These are phyloP conservation scores for Mycosphaerella sp. DNA, from an alignment of 2,329 filamentous ascomycete species.

Conservation along the genomic window DNA sequence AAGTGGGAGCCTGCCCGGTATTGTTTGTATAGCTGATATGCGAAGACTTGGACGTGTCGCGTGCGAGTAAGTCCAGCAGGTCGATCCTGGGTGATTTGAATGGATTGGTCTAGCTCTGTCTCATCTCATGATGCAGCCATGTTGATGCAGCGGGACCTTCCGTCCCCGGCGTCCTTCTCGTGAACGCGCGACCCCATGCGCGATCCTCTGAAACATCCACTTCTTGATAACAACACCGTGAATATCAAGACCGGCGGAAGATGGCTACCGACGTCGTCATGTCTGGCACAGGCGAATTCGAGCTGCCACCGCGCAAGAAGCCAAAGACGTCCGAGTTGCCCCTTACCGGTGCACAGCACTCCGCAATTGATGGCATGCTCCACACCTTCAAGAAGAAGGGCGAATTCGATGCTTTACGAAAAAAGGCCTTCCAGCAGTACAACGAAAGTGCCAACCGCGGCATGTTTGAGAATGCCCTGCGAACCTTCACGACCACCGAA, in stretches of 20 bases:
- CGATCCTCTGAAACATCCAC: background rate
- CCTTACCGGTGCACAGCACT: constrained; percentile 63
- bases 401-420: constrained; percentile 71
- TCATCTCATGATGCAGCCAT: background rate
- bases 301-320: constrained; percentile 45
- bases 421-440: constrained; percentile 67
- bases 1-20: constrained; percentile 11
- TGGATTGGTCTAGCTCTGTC: background rate
- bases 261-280: constrained; percentile 27
- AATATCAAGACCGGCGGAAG: background rate
- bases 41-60: background rate
- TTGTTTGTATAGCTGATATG: background rate
- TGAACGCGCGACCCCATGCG: background rate
- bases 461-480: constrained; percentile 33
- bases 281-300: constrained; percentile 27
- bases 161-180: background rate
- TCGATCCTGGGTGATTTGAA: background rate
- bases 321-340: constrained; percentile 72
- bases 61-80: background rate
- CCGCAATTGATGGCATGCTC: constrained; percentile 67
- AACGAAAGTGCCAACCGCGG: constrained; percentile 50
- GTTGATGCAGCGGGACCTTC: background rate
- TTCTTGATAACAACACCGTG: too few species aligned
- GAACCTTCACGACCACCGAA: constrained; percentile 61
- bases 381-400: constrained; percentile 82